Evolutionary conservation across 2,329 filamentous ascomycete genomes (phyloP).

Genomic region (Sordariomycetes sp.): DNA sequence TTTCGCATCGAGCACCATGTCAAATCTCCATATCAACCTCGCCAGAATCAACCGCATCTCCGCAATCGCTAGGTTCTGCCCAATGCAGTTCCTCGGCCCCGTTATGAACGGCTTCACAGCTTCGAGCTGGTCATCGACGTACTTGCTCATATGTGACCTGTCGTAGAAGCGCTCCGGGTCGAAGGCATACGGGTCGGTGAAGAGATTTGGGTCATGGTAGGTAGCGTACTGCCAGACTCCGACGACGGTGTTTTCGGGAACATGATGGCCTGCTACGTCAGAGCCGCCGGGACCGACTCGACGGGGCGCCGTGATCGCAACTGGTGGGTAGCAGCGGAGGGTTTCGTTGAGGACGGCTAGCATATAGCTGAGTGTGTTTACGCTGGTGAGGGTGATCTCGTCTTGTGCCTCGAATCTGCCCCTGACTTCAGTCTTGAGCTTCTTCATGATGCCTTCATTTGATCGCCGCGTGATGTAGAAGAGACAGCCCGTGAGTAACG

Average conservation of each 20-base stretch:
- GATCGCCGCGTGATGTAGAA: slow-evolving; percentile 28
- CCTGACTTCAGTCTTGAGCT: slow-evolving; percentile 1
- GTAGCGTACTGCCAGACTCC: slow-evolving; percentile 23
- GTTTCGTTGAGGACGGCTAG: slow-evolving; percentile 22
- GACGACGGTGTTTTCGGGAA: slow-evolving; percentile 15
- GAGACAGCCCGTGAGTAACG: slow-evolving; percentile 27
- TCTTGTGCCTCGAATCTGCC: slow-evolving; percentile 9
- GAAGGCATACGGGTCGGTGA: slow-evolving; percentile 20
- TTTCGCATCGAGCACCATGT: slow-evolving; percentile 14
- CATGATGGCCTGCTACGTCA: neutral
- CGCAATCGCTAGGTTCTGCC: slow-evolving; percentile 17
- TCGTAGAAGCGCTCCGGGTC: slow-evolving; percentile 26
- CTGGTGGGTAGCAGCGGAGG: slow-evolving; percentile 24
- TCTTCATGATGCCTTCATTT: neutral
- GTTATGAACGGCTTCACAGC: slow-evolving; percentile 16
- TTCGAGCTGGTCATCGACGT: slow-evolving; percentile 12
- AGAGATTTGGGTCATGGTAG: slow-evolving; percentile 21
- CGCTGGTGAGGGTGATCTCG: slow-evolving; percentile 17
- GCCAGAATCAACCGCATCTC: slow-evolving; percentile 20
- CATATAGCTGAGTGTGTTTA: slow-evolving; percentile 26
- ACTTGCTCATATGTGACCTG: slow-evolving; percentile 11
- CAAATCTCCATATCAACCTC: slow-evolving; percentile 15
- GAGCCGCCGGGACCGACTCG: neutral
- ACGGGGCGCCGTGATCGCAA: slow-evolving; percentile 9
- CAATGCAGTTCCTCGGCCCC: slow-evolving; percentile 10